Evolutionary conservation across 169 alveolate genomes (phyloP), one percentile per base, ranked within the genome.

Genomic region (Eimeria maxima): DNA sequence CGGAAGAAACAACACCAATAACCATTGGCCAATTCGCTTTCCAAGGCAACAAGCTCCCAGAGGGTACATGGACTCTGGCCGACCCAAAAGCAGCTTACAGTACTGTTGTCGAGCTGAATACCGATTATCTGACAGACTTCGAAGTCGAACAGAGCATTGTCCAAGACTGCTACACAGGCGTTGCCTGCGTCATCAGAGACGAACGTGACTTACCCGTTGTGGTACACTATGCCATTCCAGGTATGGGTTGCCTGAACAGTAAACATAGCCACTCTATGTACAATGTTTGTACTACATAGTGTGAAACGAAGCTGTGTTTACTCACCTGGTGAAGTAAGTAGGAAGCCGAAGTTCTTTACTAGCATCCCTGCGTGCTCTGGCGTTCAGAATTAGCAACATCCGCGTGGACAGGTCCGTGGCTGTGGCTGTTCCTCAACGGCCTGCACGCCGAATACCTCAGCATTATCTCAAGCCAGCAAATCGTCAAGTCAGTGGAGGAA

Each of bases 81-180:
- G 81, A 63, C n/a, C 10, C 93, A 18, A 33, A 47, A 57, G 57
- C 81, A 29, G 93, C 93, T n/a, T 87, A 87, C 27, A 87, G 42
- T 63, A 87, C 83, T 47, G 69, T 87, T 60, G 42, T 87, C 27
- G 93, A 63, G 65, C 42, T 63, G 83, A 63, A 57, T 24, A 42
- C 60, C 16, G 65, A 87, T 63, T 87, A 38, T 14, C 60, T 60
- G 65, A 71, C 71, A n/a, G 93, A 87, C 45, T 22, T 87, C 20
- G 93, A 87, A 42, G 65, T 87, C 16, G 93, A 63, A n/a, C 80
- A 63, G 44, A 87, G 65, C 67, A 87, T 87, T 87, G 71, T 87
- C 24, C 93, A 87, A 44, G 93, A 87, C 93, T 87, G 93, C 20
- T 87, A 87, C 50, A 47, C 93, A 63, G 93, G 93, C 93, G 60